Conservation (phyloP, 2,329 filamentous ascomycete species). For the Lecanicillium sp. region DNA sequence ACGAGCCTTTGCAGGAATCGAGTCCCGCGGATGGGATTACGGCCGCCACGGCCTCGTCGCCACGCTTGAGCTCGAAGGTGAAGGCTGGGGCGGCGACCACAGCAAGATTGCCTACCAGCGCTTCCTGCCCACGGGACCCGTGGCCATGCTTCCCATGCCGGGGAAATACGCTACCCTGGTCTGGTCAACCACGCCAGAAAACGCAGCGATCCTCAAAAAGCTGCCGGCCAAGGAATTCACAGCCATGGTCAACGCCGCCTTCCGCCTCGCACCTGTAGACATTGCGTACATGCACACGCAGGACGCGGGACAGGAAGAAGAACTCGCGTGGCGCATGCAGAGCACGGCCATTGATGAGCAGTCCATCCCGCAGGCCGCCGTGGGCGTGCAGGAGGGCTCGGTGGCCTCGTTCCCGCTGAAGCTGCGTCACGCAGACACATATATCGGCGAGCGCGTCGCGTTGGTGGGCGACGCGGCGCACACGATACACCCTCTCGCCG, state of each 20-base stretch:
- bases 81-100: slow-evolving; percentile 44
- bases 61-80: slow-evolving; percentile 65
- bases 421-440: slow-evolving; percentile 89
- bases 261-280: slow-evolving; percentile 73
- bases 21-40: slow-evolving; percentile 89
- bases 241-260: slow-evolving; percentile 88
- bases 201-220: slow-evolving; percentile 71
- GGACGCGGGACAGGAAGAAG: slow-evolving; percentile 53
- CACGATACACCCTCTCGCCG: slow-evolving; percentile 87
- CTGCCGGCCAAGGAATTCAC: slow-evolving; percentile 67
- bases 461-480: slow-evolving; percentile 93
- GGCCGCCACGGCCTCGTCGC: slow-evolving; percentile 84
- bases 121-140: slow-evolving; percentile 85
- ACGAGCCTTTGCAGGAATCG: slow-evolving; percentile 78
- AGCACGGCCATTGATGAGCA: slow-evolving; percentile 53
- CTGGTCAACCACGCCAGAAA: slow-evolving; percentile 83
- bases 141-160: slow-evolving; percentile 85
- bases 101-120: slow-evolving; percentile 83
- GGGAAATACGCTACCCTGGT: slow-evolving; percentile 78
- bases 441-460: slow-evolving; percentile 82
- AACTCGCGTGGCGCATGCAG: slow-evolving; percentile 74
- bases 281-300: slow-evolving; percentile 73
- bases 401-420: slow-evolving; percentile 87
- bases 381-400: slow-evolving; percentile 67
- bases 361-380: slow-evolving; percentile 57